Conservation (phyloP, 805 yeast species). For the Peterozyma toletana region DNA sequence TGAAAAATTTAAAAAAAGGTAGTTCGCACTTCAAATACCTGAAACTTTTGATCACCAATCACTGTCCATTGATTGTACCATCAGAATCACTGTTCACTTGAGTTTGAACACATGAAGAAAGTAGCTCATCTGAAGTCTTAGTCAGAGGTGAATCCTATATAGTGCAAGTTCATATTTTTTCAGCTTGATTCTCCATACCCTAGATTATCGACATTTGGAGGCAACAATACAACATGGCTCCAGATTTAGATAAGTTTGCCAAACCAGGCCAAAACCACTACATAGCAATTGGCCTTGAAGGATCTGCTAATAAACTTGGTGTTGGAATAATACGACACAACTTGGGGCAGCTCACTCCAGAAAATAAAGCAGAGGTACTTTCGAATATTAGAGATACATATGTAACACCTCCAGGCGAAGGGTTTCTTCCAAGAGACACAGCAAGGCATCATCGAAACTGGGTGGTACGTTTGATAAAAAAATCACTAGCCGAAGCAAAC, state of each 20-base stretch:
- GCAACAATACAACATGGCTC: slow-evolving; percentile 9
- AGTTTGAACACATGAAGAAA: too few species aligned
- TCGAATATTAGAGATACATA: slow-evolving; percentile 95
- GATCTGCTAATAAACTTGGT: slow-evolving; percentile 94
- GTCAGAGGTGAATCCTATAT: too few species aligned
- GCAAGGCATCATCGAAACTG: slow-evolving; percentile 95
- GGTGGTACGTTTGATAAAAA: slow-evolving; percentile 73
- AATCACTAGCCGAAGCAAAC: slow-evolving; percentile 57
- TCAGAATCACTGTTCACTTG: too few species aligned
- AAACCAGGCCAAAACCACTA: slow-evolving; percentile 39
- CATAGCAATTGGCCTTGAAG: slow-evolving; percentile 87
- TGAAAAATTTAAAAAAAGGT: too few species aligned
- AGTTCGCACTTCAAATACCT: too few species aligned
- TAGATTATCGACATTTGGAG: not conserved
- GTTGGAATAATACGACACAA: slow-evolving; percentile 84
- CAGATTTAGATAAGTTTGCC: slow-evolving; percentile 31
- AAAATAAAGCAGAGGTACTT: slow-evolving; percentile 66
- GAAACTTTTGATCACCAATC: too few species aligned
- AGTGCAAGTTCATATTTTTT: too few species aligned
- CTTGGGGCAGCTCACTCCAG: slow-evolving; percentile 44
- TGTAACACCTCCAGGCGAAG: slow-evolving; percentile 96
- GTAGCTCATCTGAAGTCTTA: too few species aligned
- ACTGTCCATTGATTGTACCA: too few species aligned
- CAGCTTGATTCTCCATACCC: too few species aligned
- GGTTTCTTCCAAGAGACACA: slow-evolving; percentile 92